Percentiles rank a stretch among this genome's conserved stretches.
phyloP scores from a whole-genome alignment of 176 grass and related monocot species.

The Pharus latifolius region DNA sequence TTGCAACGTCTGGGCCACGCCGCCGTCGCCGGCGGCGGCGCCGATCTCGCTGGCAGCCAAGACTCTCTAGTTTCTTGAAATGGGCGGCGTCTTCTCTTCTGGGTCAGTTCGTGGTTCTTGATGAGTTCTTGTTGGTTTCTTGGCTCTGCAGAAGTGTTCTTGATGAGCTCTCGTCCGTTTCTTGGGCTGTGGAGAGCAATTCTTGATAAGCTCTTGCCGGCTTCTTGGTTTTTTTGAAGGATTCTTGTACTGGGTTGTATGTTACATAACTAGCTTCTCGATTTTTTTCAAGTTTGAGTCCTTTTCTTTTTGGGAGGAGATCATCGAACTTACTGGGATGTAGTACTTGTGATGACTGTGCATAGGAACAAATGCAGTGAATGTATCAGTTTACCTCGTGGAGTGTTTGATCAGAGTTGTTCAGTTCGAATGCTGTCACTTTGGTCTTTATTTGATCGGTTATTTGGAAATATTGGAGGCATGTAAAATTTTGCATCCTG shows the following conservation, averaged over 20 bases:
- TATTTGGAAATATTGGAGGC: not conserved
- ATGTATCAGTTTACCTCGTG: not conserved
- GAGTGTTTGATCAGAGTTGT: not conserved
- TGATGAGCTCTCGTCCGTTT: not conserved
- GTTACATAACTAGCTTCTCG: not conserved
- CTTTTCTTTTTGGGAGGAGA: conserved; percentile 5
- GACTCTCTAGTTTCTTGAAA: conserved; percentile 19
- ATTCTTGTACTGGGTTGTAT: conserved; percentile 3
- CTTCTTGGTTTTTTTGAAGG: not conserved
- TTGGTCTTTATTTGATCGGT: not conserved
- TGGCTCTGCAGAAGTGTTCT: not conserved
- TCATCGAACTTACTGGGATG: not conserved
- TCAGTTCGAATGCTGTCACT: not conserved
- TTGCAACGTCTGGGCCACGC: conserved; percentile 27
- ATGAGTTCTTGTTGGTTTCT: conserved; percentile 19
- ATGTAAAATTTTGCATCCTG: not conserved
- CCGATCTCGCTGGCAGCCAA: not conserved
- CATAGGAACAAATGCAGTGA: not conserved
- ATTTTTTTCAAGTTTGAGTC: not conserved
- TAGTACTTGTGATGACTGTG: not conserved
- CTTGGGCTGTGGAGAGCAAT: not conserved
- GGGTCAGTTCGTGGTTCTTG: conserved; percentile 33
- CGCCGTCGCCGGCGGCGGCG: not conserved
- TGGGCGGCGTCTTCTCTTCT: not conserved
- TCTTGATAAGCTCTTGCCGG: conserved; percentile 5